Evolutionary conservation across 495 filamentous ascomycete species (phyloP), one percentile per base, ranked within the genome.

Genomic region (Rusavskia elegans): DNA sequence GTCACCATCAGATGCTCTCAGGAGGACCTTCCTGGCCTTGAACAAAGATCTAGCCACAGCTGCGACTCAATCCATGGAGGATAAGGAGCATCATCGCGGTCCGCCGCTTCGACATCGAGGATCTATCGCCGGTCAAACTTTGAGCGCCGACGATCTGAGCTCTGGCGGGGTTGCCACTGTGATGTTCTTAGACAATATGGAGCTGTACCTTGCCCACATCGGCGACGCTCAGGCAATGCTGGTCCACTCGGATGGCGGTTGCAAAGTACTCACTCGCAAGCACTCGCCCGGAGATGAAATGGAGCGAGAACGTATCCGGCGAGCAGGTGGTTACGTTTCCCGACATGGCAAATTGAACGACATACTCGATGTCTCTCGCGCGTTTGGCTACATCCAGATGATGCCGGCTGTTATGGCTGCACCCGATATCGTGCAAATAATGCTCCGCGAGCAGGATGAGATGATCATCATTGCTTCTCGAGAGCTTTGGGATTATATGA

Each of bases 211-310:
- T 48, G 90, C 89, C 57, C 97, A 99, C 60, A 84, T 97, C 14
- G 92, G 92, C 45, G 87, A 99, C 70, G 87, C 84, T 0, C 88
- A 95, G 63, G 92, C 89, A 23, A 87, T 97, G 66, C 77, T 99
- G 29, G 88, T 97, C 54, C 85, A 87, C 50, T 83, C 85, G 1
- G 86, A 95, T 63, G 86, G 88, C 17, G 76, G 80, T 7, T 73
- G 86, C 63, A 80, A 77, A 53, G 78, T 89, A 52, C 67, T 99
- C 55, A 96, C 92, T 6, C 76, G 79, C 48, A 94, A 89, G 61
- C 92, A 99, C 65, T 88, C 95, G 56, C 93, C 92, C 7, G 89
- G 89, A 0, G 85, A 92, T 57, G 67, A 80, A 13, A 70, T 68
- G 21, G 92, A 99, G 65, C 77, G 92, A 35, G 78, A 86, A 55